Base-by-base conservation (phyloP, 495 filamentous ascomycete genomes). In the Podospora pseudocomata region DNA sequence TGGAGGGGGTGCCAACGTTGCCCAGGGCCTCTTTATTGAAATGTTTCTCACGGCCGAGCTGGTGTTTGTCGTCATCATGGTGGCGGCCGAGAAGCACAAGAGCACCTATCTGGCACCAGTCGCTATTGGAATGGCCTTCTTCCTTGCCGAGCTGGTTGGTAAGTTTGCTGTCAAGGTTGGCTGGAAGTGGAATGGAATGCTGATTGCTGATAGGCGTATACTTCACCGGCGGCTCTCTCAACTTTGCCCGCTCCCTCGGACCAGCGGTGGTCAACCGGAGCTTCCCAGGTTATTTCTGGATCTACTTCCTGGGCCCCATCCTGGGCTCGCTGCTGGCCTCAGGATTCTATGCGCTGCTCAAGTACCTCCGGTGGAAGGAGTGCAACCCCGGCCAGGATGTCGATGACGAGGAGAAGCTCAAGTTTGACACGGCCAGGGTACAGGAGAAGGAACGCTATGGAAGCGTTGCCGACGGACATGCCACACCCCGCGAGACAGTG, bases 11-110 rank as follows among this genome's bases (percentile, higher is more conserved):
- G 80, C 90, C 0, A 87, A 83, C 5, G 82, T 87, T 26, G 81
- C 81, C 0, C 89, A 91, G 60, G 89, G 88, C 4, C 86, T 93
- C 77, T 86, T 86, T 67, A 92, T 95, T 66, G 92, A 95, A 78
- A 84, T 91, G 80, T 89, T 96, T 69, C 83, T 94, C 15, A 95
- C 92, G 0, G 85, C 89, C 1, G 85, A 92, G 76, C 79, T 96
- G 34, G 87, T 93, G 20, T 87, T 94, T 65, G 85, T 90, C 5
- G 89, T 94, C 39, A 90, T 94, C 78, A 92, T 96, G 82, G 79
- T 95, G 60, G 92, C 92, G 3, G 89, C 88, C 18, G 91, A 94
- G 77, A 95, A 94, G 78, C 90, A 93, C 76, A 89, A 90, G 72
- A 88, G 83, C 5, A 95, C 92, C 0, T 93, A 86, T 71, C 80